Evolutionary conservation across 345 rosid genomes (phyloP).

Genomic region (thale cress (Arabidopsis thaliana)): TAIR10.1 NC_003070.9:2481001-2481500

Average conservation of each 20-base stretch:
- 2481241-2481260: conserved; percentile 76
- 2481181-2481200: conserved; percentile 27
- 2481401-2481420: conserved; percentile 6
- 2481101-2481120: conserved; percentile 19
- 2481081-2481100: conserved; percentile 18
- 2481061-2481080: conserved; percentile 26
- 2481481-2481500: background rate
- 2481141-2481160: conserved; percentile 6
- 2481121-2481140: conserved; percentile 15
- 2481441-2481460: conserved; percentile 16
- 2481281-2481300: conserved; percentile 98
- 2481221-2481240: conserved; percentile 94
- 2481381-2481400: conserved; percentile 23
- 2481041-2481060: conserved; percentile 56
- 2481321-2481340: conserved; percentile 20
- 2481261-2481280: conserved; percentile 92
- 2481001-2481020: conserved; percentile 71
- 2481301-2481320: conserved; percentile 13
- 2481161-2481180: background rate
- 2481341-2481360: conserved; percentile 17
- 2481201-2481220: conserved; percentile 64
- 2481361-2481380: conserved; percentile 6
- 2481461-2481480: conserved; percentile 13
- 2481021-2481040: conserved; percentile 67
- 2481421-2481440: conserved; percentile 14